Evolutionary conservation across 2,329 filamentous ascomycete genomes (phyloP), one percentile per base, ranked within the genome.

Genomic region (Seiridium cupressi): DNA sequence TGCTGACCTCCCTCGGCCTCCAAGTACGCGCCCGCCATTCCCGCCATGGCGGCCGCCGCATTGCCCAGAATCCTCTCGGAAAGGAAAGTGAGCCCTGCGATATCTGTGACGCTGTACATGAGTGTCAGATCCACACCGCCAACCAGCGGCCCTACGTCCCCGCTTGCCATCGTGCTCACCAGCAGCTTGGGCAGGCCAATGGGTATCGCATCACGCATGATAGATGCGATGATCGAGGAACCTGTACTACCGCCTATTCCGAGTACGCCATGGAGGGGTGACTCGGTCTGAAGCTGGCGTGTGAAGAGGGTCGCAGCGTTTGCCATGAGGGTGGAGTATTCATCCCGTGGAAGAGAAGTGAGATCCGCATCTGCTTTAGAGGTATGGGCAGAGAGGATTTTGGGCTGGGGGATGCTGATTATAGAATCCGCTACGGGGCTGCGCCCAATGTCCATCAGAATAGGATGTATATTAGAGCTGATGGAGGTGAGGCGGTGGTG

Each of bases 61-160:
- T 91, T 91, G 31, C 76, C 72, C 5, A 91, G 70, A 0, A 91
- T 81, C 2, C 76, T 75, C 5, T 78, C 77, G 11, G 91, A 72
- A 3, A 91, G 74, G 1, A 78, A 73, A 62, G 91, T 91, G 8
- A 84, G 70, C 0, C 89, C 89, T 1, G 88, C 86, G 55, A 91
- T 81, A 60, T 92, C 89, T 11, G 91, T 88, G 1, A 91, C 86
- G 13, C 83, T 87, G 66, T 90, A 89, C 83, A 90, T 88, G 74
- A 91, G 81, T 0, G 83, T 84, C 51, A 91, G 87, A 63, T 91
- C 89, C 0, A 83, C 84, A 70, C 90, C 88, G 46, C 84, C 87
- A 1, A 91, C 77, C n/a, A 89, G 83, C 0, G 83, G 82, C 0
- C 80, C 81, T 1, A 86, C 85, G 63, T 91, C 85, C 3, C 88